Evolutionary conservation across 257 asterid genomes (phyloP).

Genomic region (Solanum phureja): DNA sequence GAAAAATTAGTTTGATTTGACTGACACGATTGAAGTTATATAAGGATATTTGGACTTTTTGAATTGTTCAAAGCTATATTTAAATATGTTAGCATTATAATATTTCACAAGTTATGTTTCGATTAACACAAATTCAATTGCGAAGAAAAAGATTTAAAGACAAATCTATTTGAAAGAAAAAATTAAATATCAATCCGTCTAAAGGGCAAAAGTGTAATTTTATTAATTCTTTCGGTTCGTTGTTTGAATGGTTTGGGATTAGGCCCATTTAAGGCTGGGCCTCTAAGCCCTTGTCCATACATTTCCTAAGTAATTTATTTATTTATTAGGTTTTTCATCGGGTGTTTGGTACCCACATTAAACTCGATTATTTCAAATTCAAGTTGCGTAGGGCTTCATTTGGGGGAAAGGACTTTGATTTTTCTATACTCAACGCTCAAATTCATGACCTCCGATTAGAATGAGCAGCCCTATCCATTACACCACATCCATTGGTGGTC

Average conservation of each 20-base stretch:
- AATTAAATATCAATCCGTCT: not conserved
- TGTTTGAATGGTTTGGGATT: not conserved
- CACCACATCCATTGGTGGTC: not conserved
- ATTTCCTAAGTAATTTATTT: not conserved
- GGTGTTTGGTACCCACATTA: too few species aligned
- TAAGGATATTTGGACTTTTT: too few species aligned
- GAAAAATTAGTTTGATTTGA: too few species aligned
- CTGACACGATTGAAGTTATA: too few species aligned
- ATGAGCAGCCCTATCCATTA: too few species aligned
- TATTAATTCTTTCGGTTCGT: not conserved
- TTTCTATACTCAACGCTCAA: not conserved
- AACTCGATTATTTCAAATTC: not conserved
- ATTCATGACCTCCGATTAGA: too few species aligned
- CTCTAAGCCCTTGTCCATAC: not conserved
- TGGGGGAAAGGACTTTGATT: accelerated
- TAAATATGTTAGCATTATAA: too few species aligned
- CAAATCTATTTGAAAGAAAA: not conserved
- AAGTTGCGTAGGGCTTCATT: not conserved
- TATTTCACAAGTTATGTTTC: not conserved
- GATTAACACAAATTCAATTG: too few species aligned
- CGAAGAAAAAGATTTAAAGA: not conserved
- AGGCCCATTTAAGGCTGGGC: not conserved
- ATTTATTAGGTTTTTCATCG: too few species aligned
- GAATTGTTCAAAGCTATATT: too few species aligned
- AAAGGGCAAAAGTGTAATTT: not conserved